Evolutionary conservation across 2,329 filamentous ascomycete species (phyloP).

Genomic region (Cadophora sp.): DNA sequence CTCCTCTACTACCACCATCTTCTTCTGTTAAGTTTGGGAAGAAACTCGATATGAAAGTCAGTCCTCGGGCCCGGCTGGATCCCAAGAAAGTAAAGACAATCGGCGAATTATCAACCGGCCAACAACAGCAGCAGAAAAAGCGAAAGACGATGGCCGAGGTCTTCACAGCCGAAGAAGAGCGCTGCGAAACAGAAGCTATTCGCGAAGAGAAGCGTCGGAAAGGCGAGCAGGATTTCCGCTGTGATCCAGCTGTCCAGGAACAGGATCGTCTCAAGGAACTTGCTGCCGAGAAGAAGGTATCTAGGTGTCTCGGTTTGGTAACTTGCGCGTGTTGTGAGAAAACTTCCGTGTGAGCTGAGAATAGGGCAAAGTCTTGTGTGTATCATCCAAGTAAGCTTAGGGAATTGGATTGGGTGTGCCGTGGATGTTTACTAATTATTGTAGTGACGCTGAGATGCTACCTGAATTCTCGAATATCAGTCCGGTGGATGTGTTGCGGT

Average conservation of each 20-base stretch:
- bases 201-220: not conserved
- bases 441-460: not conserved
- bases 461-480: not conserved
- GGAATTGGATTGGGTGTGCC: not conserved
- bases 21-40: not conserved
- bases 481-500: not conserved
- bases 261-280: not conserved
- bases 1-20: not conserved
- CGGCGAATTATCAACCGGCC: not conserved
- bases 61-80: not conserved
- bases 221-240: not conserved
- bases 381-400: not conserved
- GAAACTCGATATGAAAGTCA: not conserved
- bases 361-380: not conserved
- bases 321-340: not conserved
- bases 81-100: not conserved
- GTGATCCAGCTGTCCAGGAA: not conserved
- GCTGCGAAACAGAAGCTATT: not conserved
- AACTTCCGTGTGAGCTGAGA: not conserved
- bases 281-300: not conserved
- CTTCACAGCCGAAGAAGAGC: not conserved
- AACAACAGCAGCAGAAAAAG: not conserved
- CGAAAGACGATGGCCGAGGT: not conserved
- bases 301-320: not conserved
- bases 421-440: not conserved